Conservation (phyloP, 441 rosid genomes). For the Erysimum cheiri region DNA sequence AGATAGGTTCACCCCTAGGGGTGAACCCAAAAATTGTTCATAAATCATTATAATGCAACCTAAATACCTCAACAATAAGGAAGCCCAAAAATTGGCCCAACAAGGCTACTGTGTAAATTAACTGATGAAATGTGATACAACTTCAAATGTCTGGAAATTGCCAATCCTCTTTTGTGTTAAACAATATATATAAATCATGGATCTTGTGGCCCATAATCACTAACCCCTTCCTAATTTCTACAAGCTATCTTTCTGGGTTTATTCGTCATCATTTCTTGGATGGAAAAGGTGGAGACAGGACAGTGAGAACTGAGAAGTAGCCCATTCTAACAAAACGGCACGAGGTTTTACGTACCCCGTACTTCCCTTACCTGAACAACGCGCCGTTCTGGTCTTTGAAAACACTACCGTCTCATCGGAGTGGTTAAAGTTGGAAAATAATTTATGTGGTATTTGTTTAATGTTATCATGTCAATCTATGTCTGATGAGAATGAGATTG, state of each 20-base stretch:
- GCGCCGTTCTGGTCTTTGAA: background rate
- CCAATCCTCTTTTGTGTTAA: background rate
- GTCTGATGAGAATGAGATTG: no score
- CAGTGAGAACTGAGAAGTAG: background rate
- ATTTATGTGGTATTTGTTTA: background rate
- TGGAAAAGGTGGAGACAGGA: background rate
- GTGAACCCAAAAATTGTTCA: no score
- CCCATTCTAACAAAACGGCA: conserved; percentile 1
- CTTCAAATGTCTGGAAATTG: background rate
- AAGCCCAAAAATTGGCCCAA: conserved; percentile 3
- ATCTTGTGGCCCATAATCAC: conserved; percentile 3
- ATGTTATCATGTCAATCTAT: no score
- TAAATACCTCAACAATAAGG: background rate
- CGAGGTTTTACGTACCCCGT: background rate
- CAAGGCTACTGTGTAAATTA: background rate
- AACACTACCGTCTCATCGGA: background rate
- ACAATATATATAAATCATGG: background rate
- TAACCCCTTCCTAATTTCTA: background rate
- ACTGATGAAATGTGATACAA: background rate
- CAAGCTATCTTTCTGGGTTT: no score
- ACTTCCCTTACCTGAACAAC: background rate
- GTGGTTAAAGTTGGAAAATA: background rate
- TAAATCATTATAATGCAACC: background rate
- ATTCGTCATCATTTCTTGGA: conserved; percentile 10
- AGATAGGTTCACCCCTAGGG: no score